Conservation (phyloP, 2,329 filamentous ascomycete genomes). For the Ceratocystis albifundus region DNA sequence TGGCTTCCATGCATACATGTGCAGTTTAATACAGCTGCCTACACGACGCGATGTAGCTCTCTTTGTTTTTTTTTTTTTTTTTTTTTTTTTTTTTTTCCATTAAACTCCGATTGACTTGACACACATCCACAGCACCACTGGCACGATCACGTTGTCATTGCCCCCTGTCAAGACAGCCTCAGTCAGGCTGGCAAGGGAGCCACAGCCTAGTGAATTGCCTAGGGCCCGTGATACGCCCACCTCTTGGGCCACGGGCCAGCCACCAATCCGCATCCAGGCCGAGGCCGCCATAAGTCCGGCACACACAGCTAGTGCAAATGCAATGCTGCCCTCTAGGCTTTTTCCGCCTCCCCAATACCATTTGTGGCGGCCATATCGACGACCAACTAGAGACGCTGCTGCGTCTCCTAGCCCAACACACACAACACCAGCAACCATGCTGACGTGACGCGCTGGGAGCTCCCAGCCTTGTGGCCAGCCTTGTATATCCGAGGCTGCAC, state of each 20-base stretch:
- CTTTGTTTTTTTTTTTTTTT: too few species aligned
- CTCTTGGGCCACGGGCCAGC: slow-evolving; percentile 62
- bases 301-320: slow-evolving; percentile 72
- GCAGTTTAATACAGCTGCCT: slow-evolving; percentile 6
- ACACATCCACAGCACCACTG: slow-evolving; percentile 82
- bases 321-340: slow-evolving; percentile 75
- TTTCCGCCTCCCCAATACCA: slow-evolving; percentile 98
- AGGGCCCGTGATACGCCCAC: slow-evolving; percentile 37
- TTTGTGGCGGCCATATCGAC: slow-evolving; percentile 74
- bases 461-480: slow-evolving; percentile 53
- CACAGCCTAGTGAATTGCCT: slow-evolving; percentile 54
- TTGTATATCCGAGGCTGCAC: slow-evolving; percentile 32
- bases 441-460: slow-evolving; percentile 58
- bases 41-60: not conserved
- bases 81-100: too few species aligned
- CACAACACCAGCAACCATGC: slow-evolving; percentile 84
- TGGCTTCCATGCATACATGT: slow-evolving; percentile 13
- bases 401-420: slow-evolving; percentile 95
- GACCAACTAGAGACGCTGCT: slow-evolving; percentile 77
- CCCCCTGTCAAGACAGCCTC: slow-evolving; percentile 92
- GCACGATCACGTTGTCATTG: slow-evolving; percentile 97
- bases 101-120: slow-evolving; percentile 63
- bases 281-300: slow-evolving; percentile 58
- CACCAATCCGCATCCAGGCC: slow-evolving; percentile 63
- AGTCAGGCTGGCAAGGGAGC: slow-evolving; percentile 71